Conservation (phyloP, 1,139 yeast genomes). For the Geotrichum aggregatum region DNA sequence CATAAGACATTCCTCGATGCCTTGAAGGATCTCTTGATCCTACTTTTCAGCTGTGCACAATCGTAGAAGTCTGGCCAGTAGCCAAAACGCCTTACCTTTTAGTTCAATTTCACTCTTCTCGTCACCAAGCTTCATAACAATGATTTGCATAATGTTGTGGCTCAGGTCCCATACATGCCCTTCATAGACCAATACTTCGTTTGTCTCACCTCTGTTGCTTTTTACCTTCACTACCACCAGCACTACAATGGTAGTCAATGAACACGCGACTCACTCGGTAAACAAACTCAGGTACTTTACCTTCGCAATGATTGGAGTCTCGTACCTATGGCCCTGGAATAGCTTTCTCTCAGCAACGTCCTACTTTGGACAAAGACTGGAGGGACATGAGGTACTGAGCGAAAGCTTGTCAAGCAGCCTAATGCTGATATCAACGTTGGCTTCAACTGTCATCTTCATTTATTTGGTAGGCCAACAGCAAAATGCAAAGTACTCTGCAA, state of each 20-base stretch:
- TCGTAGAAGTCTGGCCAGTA: no score
- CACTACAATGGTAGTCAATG: no score
- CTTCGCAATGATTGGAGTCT: conserved; percentile 21
- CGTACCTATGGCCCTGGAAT: conserved; percentile 91
- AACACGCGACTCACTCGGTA: not conserved
- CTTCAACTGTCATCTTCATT: conserved; percentile 59
- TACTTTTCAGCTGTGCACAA: no score
- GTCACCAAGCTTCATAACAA: no score
- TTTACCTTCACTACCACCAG: not conserved
- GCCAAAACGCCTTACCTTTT: no score
- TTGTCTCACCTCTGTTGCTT: not conserved
- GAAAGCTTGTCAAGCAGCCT: conserved; percentile 72
- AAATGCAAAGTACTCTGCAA: conserved; percentile 54
- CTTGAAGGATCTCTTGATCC: no score
- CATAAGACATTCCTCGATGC: no score
- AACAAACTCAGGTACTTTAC: conserved; percentile 15
- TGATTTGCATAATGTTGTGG: not conserved
- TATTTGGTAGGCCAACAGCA: conserved; percentile 63
- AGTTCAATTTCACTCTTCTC: no score
- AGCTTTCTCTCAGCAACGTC: conserved; percentile 82
- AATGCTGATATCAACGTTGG: conserved; percentile 82
- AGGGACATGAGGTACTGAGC: conserved; percentile 6
- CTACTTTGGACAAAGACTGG: conserved; percentile 46
- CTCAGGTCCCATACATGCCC: not conserved
- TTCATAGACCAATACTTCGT: not conserved